These are phyloP conservation scores for Cryptococcus hybrid DNA, from an alignment of 1,284 basidiomycete genomes.

Conservation along the genomic window DNA sequence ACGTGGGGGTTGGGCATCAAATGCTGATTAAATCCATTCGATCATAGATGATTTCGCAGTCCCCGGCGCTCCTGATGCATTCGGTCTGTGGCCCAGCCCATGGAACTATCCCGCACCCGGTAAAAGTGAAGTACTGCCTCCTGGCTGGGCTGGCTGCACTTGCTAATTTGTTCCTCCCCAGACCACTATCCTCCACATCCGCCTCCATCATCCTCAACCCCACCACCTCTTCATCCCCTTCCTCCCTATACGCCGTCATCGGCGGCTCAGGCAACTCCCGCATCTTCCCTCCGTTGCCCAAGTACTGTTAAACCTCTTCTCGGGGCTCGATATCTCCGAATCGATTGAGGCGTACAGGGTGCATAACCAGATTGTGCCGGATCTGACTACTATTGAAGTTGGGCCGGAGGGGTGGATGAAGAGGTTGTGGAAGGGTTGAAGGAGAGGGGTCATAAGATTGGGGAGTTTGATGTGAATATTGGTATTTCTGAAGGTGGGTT, in stretches of 20 bases:
- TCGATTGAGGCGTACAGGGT: constrained; percentile 84
- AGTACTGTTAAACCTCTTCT: constrained; percentile 74
- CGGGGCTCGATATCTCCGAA: constrained; percentile 72
- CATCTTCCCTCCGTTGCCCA: constrained; percentile 81
- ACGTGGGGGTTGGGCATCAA: neutral
- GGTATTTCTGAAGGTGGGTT: constrained; percentile 39
- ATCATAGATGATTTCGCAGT: constrained; percentile 76
- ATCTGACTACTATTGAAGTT: constrained; percentile 62
- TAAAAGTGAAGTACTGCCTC: constrained; percentile 57
- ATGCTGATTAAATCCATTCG: neutral
- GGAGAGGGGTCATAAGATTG: constrained; percentile 68
- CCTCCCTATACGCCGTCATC: constrained; percentile 65
- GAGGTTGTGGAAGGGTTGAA: constrained; percentile 60
- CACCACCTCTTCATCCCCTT: neutral
- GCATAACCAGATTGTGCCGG: constrained; percentile 87
- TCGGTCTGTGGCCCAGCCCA: constrained; percentile 82
- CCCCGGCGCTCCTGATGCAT: constrained; percentile 74
- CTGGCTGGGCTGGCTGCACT: too few relatives aligned
- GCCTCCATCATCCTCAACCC: constrained; percentile 75
- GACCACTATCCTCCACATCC: constrained; percentile 74
- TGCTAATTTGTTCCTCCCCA: constrained; percentile 3
- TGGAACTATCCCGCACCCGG: constrained; percentile 81
- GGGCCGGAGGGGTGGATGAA: constrained; percentile 51
- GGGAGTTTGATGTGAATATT: constrained; percentile 52
- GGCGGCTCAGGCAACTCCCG: constrained; percentile 85